These are phyloP conservation scores for Geranomyces michiganensis DNA, from an alignment of 192 early-diverging fungal species.

Conservation along the genomic window DNA sequence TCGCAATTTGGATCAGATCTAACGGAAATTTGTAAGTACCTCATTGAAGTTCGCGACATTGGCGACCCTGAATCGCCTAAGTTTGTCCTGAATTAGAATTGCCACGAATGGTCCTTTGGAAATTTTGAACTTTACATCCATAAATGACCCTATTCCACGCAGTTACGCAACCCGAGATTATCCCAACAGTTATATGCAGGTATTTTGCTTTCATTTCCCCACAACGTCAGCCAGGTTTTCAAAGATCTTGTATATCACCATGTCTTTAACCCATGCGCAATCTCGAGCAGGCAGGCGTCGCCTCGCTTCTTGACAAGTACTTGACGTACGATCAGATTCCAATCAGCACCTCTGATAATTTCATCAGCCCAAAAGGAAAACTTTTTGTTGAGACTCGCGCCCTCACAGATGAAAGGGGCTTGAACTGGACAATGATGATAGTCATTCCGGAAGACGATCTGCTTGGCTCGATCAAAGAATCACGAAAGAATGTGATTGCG, in stretches of 20 bases:
- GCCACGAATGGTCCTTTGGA: not conserved
- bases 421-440: not conserved
- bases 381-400: not conserved
- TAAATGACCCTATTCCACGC: not conserved
- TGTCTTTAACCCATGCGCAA: no score
- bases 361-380: not conserved
- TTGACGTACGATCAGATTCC: not conserved
- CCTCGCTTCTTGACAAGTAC: not conserved
- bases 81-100: not conserved
- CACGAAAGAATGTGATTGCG: not conserved
- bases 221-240: not conserved
- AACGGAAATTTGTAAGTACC: not conserved
- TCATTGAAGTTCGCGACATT: no score
- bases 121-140: not conserved
- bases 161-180: not conserved
- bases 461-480: slow-evolving; percentile 3
- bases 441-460: not conserved
- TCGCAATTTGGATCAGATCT: not conserved
- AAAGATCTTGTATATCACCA: not conserved
- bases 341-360: not conserved
- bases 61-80: not conserved
- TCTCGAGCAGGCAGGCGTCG: not conserved
- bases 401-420: not conserved
- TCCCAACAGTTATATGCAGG: not conserved
- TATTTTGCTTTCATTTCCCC: no score